Evolutionary conservation across 2,329 filamentous ascomycete species (phyloP), one percentile per base, ranked within the genome.

Genomic region (Penicillium capsulatum): DNA sequence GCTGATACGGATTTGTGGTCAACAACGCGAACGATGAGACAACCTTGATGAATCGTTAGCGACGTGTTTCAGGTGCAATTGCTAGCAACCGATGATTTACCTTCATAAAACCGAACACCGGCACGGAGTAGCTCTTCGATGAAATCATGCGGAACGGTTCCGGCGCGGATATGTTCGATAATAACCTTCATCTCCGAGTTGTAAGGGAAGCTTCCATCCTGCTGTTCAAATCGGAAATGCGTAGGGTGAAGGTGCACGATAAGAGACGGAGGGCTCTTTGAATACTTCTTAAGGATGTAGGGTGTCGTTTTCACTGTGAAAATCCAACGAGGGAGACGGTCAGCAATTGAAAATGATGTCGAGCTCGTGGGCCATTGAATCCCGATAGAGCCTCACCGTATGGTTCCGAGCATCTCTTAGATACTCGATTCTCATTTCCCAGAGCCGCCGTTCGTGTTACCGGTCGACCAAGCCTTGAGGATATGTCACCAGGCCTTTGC

Each of bases 21-120:
- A 56, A 94, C 79, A n/a, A 97, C 73, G 63, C 94, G 84, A 24
- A 98, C 89, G 52, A 98, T 97, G 41, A 98, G 76, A 59, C 91
- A 95, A 20, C 79, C 74, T 76, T 42, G 22, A n/a, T n/a, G n/a
- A n/a, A n/a, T n/a, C n/a, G n/a, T n/a, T n/a, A n/a, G n/a, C n/a
- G n/a, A n/a, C n/a, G n/a, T n/a, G n/a, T n/a, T n/a, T n/a, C n/a
- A n/a, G n/a, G n/a, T n/a, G 29, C 11, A 26, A 24, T 14, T 6
- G 4, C 8, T 22, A 14, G 28, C 15, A 19, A 11, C 15, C 7
- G 2, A 3, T 30, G 17, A 33, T 7, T 7, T 66, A 75, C 86
- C 89, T 64, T 97, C 90, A 61, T 97, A 98, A 60, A 95, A 97
- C 7, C 76, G 75, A 10, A 95, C 84, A 14, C 81, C 80, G 13